Evolutionary conservation across 2,329 filamentous ascomycete genomes (phyloP).

Genomic region (Exophiala mesophila): DNA sequence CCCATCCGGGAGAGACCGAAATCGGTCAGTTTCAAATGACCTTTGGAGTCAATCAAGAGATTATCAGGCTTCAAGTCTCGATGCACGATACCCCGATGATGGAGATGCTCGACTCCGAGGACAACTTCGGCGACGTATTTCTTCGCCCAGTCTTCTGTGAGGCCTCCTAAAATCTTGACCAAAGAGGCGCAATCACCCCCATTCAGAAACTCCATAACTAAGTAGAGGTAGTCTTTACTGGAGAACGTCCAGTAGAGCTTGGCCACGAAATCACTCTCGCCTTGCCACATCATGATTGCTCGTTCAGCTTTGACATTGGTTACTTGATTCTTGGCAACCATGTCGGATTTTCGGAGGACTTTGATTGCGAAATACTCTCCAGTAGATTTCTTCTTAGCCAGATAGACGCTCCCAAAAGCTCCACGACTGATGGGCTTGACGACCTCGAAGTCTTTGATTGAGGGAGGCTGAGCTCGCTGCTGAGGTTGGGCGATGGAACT

Average conservation of each 20-base stretch:
- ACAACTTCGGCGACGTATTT: conserved; percentile 97
- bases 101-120: conserved; percentile 92
- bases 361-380: conserved; percentile 99
- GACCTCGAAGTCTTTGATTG: conserved; percentile 98
- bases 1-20: conserved; percentile 98
- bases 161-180: conserved; percentile 85
- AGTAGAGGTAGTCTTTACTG: conserved; percentile 96
- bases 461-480: conserved; percentile 82
- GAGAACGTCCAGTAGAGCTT: conserved; percentile 99
- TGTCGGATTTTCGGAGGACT: conserved; percentile 98
- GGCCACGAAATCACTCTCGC: conserved; percentile 96
- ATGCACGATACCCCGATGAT: conserved; percentile 91
- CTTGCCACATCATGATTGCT: conserved; percentile 99
- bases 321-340: conserved; percentile 99
- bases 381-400: conserved; percentile 97
- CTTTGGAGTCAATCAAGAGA: conserved; percentile 91
- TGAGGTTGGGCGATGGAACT: conserved; percentile 71
- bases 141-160: conserved; percentile 96
- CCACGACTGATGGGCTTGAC: conserved; percentile 99
- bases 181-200: conserved; percentile 94
- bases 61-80: conserved; percentile 97
- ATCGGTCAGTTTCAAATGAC: conserved; percentile 93
- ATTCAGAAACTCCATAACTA: conserved; percentile 99
- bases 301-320: conserved; percentile 98
- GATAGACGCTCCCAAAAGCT: conserved; percentile 94